Percentiles rank a stretch among this genome's conserved stretches.
Conservation (phyloP, 805 yeast species). For the Yamadazyma phyllophila region DNA sequence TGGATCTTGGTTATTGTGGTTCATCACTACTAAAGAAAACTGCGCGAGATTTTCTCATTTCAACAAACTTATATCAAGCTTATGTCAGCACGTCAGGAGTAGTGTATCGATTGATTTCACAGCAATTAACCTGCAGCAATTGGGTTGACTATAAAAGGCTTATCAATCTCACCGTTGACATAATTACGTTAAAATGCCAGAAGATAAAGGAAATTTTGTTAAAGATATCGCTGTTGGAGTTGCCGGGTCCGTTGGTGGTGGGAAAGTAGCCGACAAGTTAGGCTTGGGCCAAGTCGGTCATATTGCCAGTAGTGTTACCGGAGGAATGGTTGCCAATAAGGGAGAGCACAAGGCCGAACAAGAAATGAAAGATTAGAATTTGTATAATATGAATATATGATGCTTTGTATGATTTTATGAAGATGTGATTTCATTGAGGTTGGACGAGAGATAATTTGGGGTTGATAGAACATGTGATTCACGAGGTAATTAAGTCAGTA, state of each 20-base stretch:
- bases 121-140: not conserved
- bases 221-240: slow-evolving; percentile 36
- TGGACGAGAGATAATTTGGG: too few species aligned
- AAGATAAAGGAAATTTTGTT: slow-evolving; percentile 19
- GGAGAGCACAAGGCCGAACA: slow-evolving; percentile 33
- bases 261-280: slow-evolving; percentile 34
- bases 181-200: slow-evolving; percentile 9
- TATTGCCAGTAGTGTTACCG: slow-evolving; percentile 31
- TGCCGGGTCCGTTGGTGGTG: slow-evolving; percentile 40
- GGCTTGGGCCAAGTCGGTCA: slow-evolving; percentile 33
- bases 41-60: not conserved
- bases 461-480: too few species aligned
- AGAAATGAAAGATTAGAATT: slow-evolving; percentile 8
- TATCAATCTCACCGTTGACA: not conserved
- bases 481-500: too few species aligned
- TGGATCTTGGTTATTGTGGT: slow-evolving; percentile 15
- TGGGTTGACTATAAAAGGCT: not conserved
- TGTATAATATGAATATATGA: not conserved
- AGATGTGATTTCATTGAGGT: too few species aligned
- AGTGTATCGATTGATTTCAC: slow-evolving; percentile 4
- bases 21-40: not conserved
- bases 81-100: not conserved
- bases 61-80: not conserved
- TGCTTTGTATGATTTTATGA: too few species aligned
- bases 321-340: slow-evolving; percentile 32